Evolutionary conservation across 768 basidiomycete genomes (phyloP).

Genomic region (Scleroderma bovista): DNA sequence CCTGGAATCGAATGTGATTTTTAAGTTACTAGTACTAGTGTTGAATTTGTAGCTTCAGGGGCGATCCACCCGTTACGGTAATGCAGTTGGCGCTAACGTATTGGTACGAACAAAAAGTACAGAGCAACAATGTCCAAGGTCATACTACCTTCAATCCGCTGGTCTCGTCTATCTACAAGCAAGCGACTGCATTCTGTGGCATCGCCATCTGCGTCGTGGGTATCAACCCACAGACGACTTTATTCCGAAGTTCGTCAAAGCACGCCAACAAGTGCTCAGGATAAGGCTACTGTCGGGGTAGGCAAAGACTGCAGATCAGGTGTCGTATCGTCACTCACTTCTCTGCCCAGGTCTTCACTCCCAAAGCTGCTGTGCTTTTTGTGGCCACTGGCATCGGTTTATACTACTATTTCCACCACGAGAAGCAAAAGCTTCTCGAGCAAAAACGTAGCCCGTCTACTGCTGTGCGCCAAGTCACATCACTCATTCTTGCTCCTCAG

Average conservation of each 20-base stretch:
- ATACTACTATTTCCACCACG: constrained; percentile 82
- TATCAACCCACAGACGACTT: constrained; percentile 6
- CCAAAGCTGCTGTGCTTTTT: constrained; percentile 77
- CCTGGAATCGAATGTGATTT: no score
- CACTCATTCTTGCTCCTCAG: constrained; percentile 33
- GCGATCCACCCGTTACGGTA: no score
- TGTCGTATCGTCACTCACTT: background rate
- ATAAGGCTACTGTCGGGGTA: constrained; percentile 33
- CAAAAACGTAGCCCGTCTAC: constrained; percentile 54
- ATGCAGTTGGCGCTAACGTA: no score
- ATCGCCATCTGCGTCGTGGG: background rate
- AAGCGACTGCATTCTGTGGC: background rate
- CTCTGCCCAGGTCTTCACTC: constrained; percentile 78
- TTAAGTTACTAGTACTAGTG: no score
- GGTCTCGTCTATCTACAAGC: background rate
- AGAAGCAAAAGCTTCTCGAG: constrained; percentile 75
- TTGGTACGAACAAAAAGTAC: no score
- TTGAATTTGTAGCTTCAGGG: no score
- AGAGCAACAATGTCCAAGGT: background rate
- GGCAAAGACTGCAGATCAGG: background rate
- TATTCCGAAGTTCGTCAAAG: constrained; percentile 16
- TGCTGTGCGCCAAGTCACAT: background rate
- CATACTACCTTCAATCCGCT: background rate
- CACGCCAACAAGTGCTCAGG: constrained; percentile 22
- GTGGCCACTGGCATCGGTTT: constrained; percentile 77